Conservation (phyloP, 495 filamentous ascomycete genomes). For the Penicillium bovifimosum region DNA sequence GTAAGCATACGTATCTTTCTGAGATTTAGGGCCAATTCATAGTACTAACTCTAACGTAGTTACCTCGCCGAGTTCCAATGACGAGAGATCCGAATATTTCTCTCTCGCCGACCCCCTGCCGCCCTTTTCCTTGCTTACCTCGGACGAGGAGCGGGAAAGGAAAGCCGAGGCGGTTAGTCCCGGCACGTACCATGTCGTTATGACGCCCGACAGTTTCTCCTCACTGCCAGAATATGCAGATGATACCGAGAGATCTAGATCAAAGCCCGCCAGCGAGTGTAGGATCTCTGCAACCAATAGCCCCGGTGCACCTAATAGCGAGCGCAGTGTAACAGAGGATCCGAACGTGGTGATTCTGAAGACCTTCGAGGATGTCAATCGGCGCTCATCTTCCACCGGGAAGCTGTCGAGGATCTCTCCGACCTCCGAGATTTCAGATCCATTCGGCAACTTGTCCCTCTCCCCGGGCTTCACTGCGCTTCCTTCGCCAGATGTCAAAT, state of each 20-base stretch:
- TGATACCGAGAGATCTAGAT: slow-evolving; percentile 21
- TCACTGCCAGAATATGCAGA: slow-evolving; percentile 48
- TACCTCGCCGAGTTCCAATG: slow-evolving; percentile 20
- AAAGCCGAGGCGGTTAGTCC: slow-evolving; percentile 50
- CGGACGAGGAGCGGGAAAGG: slow-evolving; percentile 55
- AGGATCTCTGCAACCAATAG: slow-evolving; percentile 21
- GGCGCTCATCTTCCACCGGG: slow-evolving; percentile 24
- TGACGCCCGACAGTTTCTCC: slow-evolving; percentile 51
- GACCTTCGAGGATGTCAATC: slow-evolving; percentile 44
- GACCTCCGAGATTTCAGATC: slow-evolving; percentile 32
- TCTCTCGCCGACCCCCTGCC: slow-evolving; percentile 41
- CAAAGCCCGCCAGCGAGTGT: slow-evolving; percentile 11
- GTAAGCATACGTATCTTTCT: slow-evolving; percentile 27
- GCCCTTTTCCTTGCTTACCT: slow-evolving; percentile 48
- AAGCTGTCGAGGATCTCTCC: slow-evolving; percentile 32
- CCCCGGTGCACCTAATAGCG: slow-evolving; percentile 10
- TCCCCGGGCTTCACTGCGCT: slow-evolving; percentile 19
- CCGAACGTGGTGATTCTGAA: slow-evolving; percentile 45
- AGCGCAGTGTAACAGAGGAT: slow-evolving; percentile 23
- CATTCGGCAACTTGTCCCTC: slow-evolving; percentile 22
- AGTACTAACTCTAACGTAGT: slow-evolving; percentile 15
- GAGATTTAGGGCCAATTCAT: no score
- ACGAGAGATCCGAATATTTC: slow-evolving; percentile 25
- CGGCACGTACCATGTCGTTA: slow-evolving; percentile 54
- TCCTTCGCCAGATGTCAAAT: slow-evolving; percentile 17